These are phyloP conservation scores for Solanum appendiculatum DNA, from an alignment of 257 asterid genomes.

Conservation along the genomic window DNA sequence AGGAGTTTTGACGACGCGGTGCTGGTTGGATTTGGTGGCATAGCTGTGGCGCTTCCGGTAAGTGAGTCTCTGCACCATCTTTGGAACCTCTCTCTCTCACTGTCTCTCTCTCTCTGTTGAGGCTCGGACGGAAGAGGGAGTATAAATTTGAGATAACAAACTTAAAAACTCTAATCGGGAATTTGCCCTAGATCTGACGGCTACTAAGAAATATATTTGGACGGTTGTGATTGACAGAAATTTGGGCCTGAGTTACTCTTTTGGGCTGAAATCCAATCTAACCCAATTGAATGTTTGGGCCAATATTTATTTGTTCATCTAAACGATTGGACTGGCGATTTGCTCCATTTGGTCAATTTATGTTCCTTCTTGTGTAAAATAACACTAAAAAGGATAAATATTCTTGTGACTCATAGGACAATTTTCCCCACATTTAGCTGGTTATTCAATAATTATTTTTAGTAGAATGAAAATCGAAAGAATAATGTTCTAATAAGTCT, in stretches of 20 bases:
- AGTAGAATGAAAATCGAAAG: too few relatives aligned
- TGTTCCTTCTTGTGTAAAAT: neutral
- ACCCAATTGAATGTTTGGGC: slow-evolving; percentile 12
- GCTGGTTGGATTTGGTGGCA: slow-evolving; percentile 17
- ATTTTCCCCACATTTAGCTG: too few relatives aligned
- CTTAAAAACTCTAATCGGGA: neutral
- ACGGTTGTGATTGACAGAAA: neutral
- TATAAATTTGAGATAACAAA: neutral
- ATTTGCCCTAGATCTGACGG: slow-evolving; percentile 13
- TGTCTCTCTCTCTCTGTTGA: neutral
- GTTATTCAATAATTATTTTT: too few relatives aligned
- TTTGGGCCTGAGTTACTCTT: neutral
- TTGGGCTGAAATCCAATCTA: slow-evolving; percentile 41
- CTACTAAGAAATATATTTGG: neutral
- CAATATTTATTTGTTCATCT: neutral
- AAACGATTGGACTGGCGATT: neutral
- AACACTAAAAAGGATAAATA: neutral
- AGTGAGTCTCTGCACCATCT: slow-evolving; percentile 14
- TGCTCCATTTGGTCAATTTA: neutral
- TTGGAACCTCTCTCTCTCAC: neutral
- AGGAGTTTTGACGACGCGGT: slow-evolving; percentile 14
- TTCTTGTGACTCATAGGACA: too few relatives aligned
- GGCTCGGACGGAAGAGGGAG: neutral
- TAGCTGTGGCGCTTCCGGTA: slow-evolving; percentile 14
- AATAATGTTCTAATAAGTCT: too few relatives aligned